Evolutionary conservation across 768 basidiomycete genomes (phyloP), one percentile per base, ranked within the genome.

Genomic region (Trametes coccinea): DNA sequence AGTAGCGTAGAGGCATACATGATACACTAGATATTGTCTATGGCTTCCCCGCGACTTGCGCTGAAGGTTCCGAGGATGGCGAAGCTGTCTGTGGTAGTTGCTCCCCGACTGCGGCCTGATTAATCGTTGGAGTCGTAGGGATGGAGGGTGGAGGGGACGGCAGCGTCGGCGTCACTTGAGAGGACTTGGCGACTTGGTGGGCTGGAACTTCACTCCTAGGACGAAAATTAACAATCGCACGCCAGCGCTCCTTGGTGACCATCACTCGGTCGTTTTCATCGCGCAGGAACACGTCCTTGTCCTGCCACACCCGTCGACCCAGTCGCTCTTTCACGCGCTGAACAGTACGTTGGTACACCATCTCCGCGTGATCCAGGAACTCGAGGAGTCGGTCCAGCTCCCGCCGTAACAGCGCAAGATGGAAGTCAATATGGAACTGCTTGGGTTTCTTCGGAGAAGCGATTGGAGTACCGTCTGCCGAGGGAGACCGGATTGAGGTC

Each of bases 301-400:
- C 77, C 5, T 64, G 70, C 89, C 89, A 91, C 0, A 92, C 83
- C 10, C 91, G 84, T n/a, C 91, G 83, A 8, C 89, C 89, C n/a
- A 92, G 74, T 33, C 83, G 79, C 74, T 92, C 89, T 73, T 90
- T 90, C n/a, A 84, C 59, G 16, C 90, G 82, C 63, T 87, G 83
- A 2, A 77, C 76, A 16, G 77, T 82, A 9, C 88, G 83, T 5
- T 75, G 80, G 6, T 84, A 63, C 2, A 81, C 73, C n/a, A 74
- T 73, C 11, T 71, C 70, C 11, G 85, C 71, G 34, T 74, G 77
- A 2, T 69, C 63, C 40, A 77, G 70, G 53, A 91, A 78, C 2
- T 71, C 66, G 53, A 77, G 71, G 27, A 92, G 74, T 60, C 84
- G 79, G 17, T 67, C 63, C 43, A 86, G 66, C 63, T 89, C 88